Evolutionary conservation across 176 grass and related monocot genomes (phyloP).

Genomic region (Oryza longistaminata): DNA sequence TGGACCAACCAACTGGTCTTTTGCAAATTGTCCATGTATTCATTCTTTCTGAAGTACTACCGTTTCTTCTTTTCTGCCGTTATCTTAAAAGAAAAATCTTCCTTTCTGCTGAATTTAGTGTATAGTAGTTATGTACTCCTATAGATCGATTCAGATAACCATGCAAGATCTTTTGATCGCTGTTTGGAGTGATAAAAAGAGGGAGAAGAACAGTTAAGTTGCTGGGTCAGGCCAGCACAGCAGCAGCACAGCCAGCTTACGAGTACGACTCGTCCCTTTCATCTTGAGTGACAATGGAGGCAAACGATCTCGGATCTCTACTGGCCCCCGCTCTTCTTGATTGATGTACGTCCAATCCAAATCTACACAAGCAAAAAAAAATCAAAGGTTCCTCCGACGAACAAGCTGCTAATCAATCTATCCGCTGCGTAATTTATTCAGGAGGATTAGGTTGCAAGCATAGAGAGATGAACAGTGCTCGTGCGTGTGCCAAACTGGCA

Average conservation of each 20-base stretch:
- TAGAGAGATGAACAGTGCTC: background rate
- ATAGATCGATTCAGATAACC: background rate
- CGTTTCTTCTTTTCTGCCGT: background rate
- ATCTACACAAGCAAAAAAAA: background rate
- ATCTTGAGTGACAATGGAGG: background rate
- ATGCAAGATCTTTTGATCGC: background rate
- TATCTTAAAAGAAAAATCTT: no score
- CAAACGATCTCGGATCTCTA: background rate
- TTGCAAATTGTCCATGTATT: background rate
- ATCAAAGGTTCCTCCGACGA: no score
- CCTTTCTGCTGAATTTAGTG: background rate
- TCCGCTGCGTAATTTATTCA: background rate
- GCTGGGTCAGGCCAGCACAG: background rate
- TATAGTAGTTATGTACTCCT: no score
- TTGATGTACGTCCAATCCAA: background rate
- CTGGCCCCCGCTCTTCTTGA: background rate
- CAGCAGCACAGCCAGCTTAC: background rate
- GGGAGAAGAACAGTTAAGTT: background rate
- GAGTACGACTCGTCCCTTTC: background rate
- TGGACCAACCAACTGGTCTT: background rate
- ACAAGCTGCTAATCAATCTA: background rate
- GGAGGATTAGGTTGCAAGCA: background rate
- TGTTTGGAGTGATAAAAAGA: background rate
- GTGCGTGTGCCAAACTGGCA: slow-evolving; percentile 36
- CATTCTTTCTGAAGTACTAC: background rate